Base-by-base conservation (phyloP, 176 grass and related monocot genomes). In the Echinochloa phyllopogon region DNA sequence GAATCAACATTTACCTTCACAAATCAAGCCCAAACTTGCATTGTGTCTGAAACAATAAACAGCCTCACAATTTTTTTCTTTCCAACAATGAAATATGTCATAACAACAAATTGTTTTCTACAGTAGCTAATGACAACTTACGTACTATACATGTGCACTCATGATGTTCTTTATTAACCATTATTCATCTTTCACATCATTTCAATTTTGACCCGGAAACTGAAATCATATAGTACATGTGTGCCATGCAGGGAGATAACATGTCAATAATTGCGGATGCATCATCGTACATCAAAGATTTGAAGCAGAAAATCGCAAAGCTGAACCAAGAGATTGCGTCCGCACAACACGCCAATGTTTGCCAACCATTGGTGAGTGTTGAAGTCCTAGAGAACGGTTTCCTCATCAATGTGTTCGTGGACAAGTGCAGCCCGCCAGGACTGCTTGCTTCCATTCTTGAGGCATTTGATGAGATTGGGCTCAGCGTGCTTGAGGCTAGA, bases 191-290 rank as follows among this genome's bases (percentile, higher is more conserved):
- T 43, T 67, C 27, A 27, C 25, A n/a, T 47, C 10, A 37, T 48
- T 51, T 29, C n/a, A 37, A 20, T 16, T 14, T 37, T 88, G 10
- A 74, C 18, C n/a, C 36, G 17, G 11, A 52, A 62, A 41, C n/a
- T 52, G 5, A 41, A 58, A 6, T 27, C 36, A 12, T 24, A 12
- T 55, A 52, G 45, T 2, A 10, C 25, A 8, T 75, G 5, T 75
- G 5, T 61, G 11, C 41, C 40, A 23, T 5, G 58, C 83, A 97
- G 95, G 80, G 76, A 64, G 89, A 87, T 64, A 78, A 91, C 42
- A 84, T 80, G 45, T 94, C 95, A 1, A 94, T 97, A 63, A 83
- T 97, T 39, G 41, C 91, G 41, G 90, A 97, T 55, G 95, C 95
- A 36, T 80, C 95, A 6, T 80, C 85, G 24, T 94, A 97, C 65